A percentile compares a stretch with the other conserved stretches of the same genome.
Evolutionary conservation across 2,329 filamentous ascomycete genomes (phyloP).

Genomic region (Huntiella savannae): DNA sequence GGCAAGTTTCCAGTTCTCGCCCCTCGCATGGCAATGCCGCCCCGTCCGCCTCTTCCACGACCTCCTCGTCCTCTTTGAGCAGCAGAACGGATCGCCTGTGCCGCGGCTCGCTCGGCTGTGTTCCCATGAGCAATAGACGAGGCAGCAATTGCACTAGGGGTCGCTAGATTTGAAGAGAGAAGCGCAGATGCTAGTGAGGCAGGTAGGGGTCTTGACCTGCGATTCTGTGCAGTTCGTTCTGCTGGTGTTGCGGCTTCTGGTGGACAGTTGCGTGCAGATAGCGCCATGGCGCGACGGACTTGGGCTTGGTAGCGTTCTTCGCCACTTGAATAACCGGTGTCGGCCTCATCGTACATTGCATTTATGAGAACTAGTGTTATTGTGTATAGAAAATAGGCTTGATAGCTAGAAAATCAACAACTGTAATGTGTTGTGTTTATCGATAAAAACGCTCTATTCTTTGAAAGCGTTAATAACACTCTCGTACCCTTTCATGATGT

Average conservation of each 20-base stretch:
- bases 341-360: constrained; percentile 5
- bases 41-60: too few species aligned
- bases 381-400: background rate
- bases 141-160: constrained; percentile 7
- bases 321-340: constrained; percentile 12
- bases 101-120: background rate
- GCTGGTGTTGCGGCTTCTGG: constrained; percentile 3
- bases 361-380: background rate
- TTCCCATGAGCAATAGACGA: background rate
- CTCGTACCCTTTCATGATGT: too few species aligned
- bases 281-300: constrained; percentile 38
- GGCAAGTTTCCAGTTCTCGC: background rate
- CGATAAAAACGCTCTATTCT: too few species aligned
- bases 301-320: constrained; percentile 37
- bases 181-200: constrained; percentile 6
- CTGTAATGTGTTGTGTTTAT: background rate
- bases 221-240: constrained; percentile 6
- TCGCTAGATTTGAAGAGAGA: constrained; percentile 8
- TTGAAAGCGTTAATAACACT: too few species aligned
- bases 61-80: too few species aligned
- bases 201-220: constrained; percentile 4
- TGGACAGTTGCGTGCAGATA: constrained; percentile 27
- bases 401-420: background rate
- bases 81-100: too few species aligned
- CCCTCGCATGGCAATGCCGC: background rate